Percentiles rank a stretch among this genome's conserved stretches.
Conservation (phyloP, 2,329 filamentous ascomycete species). For the Neonectria neomacrospora region DNA sequence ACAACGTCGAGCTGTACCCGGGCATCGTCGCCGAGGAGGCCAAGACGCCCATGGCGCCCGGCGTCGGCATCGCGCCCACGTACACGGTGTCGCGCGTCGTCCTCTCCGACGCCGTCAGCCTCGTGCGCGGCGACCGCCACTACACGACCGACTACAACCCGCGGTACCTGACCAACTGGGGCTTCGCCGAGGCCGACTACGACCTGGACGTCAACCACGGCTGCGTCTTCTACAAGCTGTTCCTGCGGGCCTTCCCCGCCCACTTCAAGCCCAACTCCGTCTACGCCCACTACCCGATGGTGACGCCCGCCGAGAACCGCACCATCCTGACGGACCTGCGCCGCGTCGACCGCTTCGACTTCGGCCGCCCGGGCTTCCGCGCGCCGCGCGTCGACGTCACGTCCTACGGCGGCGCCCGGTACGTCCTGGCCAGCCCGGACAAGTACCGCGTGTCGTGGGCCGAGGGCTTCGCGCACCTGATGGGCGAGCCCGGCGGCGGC, state of each 20-base stretch:
- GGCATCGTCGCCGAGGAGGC: constrained; percentile 81
- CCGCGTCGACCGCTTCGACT: constrained; percentile 76
- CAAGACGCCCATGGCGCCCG: constrained; percentile 78
- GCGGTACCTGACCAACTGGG: constrained; percentile 83
- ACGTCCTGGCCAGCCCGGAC: constrained; percentile 68
- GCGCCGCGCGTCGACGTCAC: constrained; percentile 65
- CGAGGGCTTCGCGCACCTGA: constrained; percentile 70
- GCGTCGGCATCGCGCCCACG: constrained; percentile 78
- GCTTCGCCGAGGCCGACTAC: constrained; percentile 78
- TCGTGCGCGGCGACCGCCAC: constrained; percentile 81
- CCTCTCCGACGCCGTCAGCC: constrained; percentile 80
- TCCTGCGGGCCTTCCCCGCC: constrained; percentile 81
- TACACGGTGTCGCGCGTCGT: constrained; percentile 83
- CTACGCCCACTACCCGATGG: constrained; percentile 83
- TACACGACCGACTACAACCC: constrained; percentile 84
- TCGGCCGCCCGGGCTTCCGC: constrained; percentile 66
- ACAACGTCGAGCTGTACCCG: constrained; percentile 83
- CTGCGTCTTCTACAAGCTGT: constrained; percentile 86
- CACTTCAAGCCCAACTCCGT: constrained; percentile 82
- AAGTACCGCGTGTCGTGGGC: constrained; percentile 75
- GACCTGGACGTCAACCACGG: constrained; percentile 82
- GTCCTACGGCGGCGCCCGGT: constrained; percentile 69
- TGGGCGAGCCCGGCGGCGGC: constrained; percentile 63
- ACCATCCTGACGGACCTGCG: constrained; percentile 76
- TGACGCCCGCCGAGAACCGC: constrained; percentile 76